Percentiles rank a stretch among this genome's conserved stretches.
phyloP scores from a whole-genome alignment of 306 rosid genomes.

The Cucumis sativus region DNA sequence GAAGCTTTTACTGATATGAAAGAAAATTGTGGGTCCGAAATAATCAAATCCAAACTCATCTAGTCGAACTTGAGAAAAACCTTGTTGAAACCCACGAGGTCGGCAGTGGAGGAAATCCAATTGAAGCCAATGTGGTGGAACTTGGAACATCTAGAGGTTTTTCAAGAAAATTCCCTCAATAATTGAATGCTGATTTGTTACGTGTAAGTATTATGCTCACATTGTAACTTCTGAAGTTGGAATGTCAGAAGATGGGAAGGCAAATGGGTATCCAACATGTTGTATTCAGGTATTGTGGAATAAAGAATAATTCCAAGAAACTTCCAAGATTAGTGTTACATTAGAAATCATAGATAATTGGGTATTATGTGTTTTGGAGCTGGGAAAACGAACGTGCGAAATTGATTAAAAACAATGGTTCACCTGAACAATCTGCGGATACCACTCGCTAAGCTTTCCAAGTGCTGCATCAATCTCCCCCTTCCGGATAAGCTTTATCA shows the following conservation, averaged over 20 bases:
- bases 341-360: not conserved
- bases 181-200: not conserved
- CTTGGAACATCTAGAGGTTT: not conserved
- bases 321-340: not conserved
- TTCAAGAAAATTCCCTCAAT: not conserved
- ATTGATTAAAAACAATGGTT: constrained; percentile 13
- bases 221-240: too few relatives aligned
- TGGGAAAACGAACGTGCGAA: not conserved
- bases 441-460: constrained; percentile 77
- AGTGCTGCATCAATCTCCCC: constrained; percentile 84
- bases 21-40: not conserved
- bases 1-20: not conserved
- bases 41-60: not conserved
- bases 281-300: not conserved
- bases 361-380: not conserved
- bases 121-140: not conserved
- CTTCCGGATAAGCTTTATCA: constrained; percentile 66
- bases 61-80: too few relatives aligned
- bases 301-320: not conserved
- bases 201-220: not conserved
- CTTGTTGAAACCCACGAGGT: not conserved
- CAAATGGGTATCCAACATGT: too few relatives aligned
- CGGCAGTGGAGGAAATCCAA: not conserved
- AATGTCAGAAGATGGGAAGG: too few relatives aligned
- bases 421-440: constrained; percentile 91